Conservation (phyloP, 2,329 filamentous ascomycete species). For the Chaetomiaceae sp. region DNA sequence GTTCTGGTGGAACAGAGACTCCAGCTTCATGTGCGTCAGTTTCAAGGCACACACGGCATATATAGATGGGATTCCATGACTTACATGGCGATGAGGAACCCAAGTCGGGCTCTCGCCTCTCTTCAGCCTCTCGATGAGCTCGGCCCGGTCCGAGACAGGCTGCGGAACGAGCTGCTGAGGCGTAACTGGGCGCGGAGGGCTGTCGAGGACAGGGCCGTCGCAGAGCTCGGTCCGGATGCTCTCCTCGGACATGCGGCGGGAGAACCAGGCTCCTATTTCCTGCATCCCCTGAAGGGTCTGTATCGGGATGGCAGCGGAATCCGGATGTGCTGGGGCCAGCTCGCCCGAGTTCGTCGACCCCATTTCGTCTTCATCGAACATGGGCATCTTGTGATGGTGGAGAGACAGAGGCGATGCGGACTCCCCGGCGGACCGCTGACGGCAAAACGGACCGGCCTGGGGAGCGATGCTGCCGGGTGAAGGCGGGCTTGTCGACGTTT, state of each 20-base stretch:
- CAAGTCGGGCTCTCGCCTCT: slow-evolving; percentile 70
- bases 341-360: slow-evolving; percentile 39
- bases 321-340: slow-evolving; percentile 13
- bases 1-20: slow-evolving; percentile 36
- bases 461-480: neutral
- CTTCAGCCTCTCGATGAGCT: slow-evolving; percentile 82
- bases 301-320: slow-evolving; percentile 18
- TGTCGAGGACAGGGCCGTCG: slow-evolving; percentile 50
- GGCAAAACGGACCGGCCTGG: slow-evolving; percentile 2
- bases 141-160: slow-evolving; percentile 59
- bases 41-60: slow-evolving; percentile 21
- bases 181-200: slow-evolving; percentile 30
- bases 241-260: slow-evolving; percentile 50
- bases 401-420: neutral
- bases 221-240: slow-evolving; percentile 58
- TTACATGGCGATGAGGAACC: slow-evolving; percentile 60
- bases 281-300: slow-evolving; percentile 20
- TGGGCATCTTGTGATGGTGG: slow-evolving; percentile 45
- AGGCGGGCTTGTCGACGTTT: neutral
- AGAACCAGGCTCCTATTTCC: slow-evolving; percentile 18
- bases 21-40: slow-evolving; percentile 32
- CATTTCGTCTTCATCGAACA: slow-evolving; percentile 51
- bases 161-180: slow-evolving; percentile 29
- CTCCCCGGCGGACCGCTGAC: slow-evolving; percentile 5
- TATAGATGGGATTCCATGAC: no score